Conservation (phyloP, 345 rosid genomes). For the Geranium brycei region DNA sequence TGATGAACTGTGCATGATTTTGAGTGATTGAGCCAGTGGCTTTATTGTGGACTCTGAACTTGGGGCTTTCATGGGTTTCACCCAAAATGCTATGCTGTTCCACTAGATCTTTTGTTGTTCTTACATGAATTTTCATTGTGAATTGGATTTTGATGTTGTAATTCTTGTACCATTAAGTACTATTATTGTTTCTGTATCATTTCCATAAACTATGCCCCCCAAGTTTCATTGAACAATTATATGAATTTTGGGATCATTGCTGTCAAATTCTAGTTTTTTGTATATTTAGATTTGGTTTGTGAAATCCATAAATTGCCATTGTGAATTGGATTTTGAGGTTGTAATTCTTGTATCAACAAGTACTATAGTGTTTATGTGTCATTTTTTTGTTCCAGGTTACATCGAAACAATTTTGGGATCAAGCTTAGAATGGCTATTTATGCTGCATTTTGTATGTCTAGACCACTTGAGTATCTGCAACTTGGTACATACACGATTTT, state of each 20-base stretch:
- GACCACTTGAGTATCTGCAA: too few species aligned
- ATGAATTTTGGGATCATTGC: background rate
- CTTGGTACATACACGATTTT: too few species aligned
- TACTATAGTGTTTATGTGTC: background rate
- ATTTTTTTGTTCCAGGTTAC: too few species aligned
- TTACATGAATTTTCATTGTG: background rate
- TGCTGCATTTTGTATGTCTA: too few species aligned
- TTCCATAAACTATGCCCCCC: background rate
- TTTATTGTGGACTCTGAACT: background rate
- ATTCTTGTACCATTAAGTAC: background rate
- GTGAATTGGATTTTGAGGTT: background rate
- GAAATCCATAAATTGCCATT: background rate
- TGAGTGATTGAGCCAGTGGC: background rate
- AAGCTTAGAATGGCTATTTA: too few species aligned
- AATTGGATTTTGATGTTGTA: background rate
- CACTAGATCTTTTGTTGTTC: too few species aligned
- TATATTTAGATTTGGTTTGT: too few species aligned
- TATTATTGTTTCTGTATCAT: background rate
- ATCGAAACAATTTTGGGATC: too few species aligned
- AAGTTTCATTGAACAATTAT: background rate
- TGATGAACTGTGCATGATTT: background rate
- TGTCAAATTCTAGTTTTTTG: too few species aligned
- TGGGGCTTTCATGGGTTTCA: conserved; percentile 9
- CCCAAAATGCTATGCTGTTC: too few species aligned
- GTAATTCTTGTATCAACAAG: background rate